phyloP scores from a whole-genome alignment of 352 stramenopile genomes.

The Elongisporangium prolatum region DNA sequence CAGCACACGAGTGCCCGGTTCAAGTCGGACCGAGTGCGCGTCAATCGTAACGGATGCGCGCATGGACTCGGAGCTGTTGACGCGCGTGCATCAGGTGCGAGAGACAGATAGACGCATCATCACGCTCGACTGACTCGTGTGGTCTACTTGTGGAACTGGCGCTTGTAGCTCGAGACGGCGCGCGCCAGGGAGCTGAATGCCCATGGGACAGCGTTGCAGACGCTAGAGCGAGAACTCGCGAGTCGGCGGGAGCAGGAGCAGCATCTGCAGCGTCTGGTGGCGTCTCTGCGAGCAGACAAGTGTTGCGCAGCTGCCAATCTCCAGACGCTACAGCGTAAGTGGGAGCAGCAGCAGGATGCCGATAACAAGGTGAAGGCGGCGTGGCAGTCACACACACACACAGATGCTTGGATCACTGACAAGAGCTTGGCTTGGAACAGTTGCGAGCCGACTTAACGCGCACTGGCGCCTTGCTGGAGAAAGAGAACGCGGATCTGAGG shows the following conservation, averaged over 20 bases:
- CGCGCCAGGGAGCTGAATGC: conserved; percentile 43
- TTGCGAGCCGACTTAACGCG: neutral
- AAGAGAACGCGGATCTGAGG: neutral
- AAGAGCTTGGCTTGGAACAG: neutral
- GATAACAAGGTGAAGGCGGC: conserved; percentile 11
- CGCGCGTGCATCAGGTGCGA: conserved; percentile 33
- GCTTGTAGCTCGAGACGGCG: conserved; percentile 35
- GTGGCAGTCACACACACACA: neutral
- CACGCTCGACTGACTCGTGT: neutral
- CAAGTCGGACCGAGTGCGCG: neutral
- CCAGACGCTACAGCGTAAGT: conserved; percentile 11
- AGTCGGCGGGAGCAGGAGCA: conserved; percentile 13
- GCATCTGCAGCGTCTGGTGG: conserved; percentile 32
- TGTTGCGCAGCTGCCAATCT: conserved; percentile 39
- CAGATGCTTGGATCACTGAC: no score
- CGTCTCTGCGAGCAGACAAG: conserved; percentile 37
- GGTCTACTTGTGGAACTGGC: neutral
- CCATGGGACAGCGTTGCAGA: conserved; percentile 31
- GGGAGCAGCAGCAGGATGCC: conserved; percentile 11
- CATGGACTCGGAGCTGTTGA: conserved; percentile 12
- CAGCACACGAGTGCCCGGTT: neutral
- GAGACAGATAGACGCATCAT: neutral
- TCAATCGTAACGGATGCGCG: neutral
- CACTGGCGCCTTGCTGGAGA: neutral
- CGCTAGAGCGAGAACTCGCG: conserved; percentile 30